These are phyloP conservation scores for Bruguiera gymnorhiza DNA, from an alignment of 345 rosid genomes.

Conservation along the genomic window DNA sequence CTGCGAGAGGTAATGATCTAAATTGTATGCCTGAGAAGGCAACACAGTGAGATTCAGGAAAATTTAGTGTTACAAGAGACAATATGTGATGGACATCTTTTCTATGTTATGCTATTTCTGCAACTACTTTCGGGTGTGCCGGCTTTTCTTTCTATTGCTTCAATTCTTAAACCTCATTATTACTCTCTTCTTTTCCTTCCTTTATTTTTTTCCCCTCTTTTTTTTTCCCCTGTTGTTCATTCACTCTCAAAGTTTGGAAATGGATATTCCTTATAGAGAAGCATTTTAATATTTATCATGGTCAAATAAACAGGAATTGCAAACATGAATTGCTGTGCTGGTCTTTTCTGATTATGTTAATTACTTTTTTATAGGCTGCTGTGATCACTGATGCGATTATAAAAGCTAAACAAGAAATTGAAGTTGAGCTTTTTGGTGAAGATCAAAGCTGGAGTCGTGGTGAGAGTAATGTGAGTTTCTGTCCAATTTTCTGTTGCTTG, in stretches of 20 bases:
- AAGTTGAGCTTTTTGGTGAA: constrained; percentile 60
- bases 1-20: constrained; percentile 1
- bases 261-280: background rate
- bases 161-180: no score
- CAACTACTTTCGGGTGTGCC: background rate
- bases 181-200: background rate
- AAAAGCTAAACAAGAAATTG: constrained; percentile 53
- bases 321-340: background rate
- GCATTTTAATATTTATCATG: no score
- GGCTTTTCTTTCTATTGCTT: background rate
- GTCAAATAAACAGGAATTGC: no score
- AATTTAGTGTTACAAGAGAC: background rate
- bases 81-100: no score
- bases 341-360: background rate
- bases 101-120: no score
- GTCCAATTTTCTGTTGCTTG: background rate
- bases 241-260: background rate
- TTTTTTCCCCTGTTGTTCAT: background rate
- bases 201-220: background rate
- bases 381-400: constrained; percentile 56
- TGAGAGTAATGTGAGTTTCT: constrained; percentile 50
- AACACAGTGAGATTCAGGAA: background rate
- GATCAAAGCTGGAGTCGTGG: constrained; percentile 59
- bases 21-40: background rate
- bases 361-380: constrained; percentile 31